These are phyloP conservation scores for Pistacia integerrima DNA, from an alignment of 345 rosid genomes.

Conservation along the genomic window DNA sequence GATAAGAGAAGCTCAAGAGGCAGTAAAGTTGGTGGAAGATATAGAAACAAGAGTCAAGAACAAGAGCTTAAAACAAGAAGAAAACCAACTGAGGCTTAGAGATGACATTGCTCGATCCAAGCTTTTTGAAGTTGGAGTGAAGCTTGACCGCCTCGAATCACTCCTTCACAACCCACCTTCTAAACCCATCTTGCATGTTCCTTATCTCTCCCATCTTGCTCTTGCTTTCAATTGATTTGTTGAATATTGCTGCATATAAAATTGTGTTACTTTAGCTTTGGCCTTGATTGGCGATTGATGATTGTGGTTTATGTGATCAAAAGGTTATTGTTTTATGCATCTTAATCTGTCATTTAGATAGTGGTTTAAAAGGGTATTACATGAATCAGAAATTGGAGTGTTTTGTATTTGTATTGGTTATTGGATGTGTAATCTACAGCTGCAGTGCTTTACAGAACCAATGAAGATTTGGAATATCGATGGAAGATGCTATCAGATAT, in stretches of 20 bases:
- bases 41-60: conserved; percentile 37
- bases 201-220: background rate
- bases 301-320: too few relatives aligned
- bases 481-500: conserved; percentile 48
- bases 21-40: conserved; percentile 41
- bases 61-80: conserved; percentile 10
- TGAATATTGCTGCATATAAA: too few relatives aligned
- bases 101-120: conserved; percentile 40
- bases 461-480: conserved; percentile 42
- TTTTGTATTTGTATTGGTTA: background rate
- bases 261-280: too few relatives aligned
- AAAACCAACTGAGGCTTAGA: background rate
- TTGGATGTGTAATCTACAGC: conserved; percentile 21
- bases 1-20: conserved; percentile 59
- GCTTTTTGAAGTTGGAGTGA: conserved; percentile 49
- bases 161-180: conserved; percentile 60
- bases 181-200: conserved; percentile 47
- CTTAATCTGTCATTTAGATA: background rate
- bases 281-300: too few relatives aligned
- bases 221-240: too few relatives aligned
- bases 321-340: too few relatives aligned
- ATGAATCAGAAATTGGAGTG: too few relatives aligned
- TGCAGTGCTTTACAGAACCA: conserved; percentile 45
- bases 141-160: conserved; percentile 61
- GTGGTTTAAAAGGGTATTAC: background rate